phyloP scores from a whole-genome alignment of 202 grass and related monocot genomes.

The Zizania palustris region DNA sequence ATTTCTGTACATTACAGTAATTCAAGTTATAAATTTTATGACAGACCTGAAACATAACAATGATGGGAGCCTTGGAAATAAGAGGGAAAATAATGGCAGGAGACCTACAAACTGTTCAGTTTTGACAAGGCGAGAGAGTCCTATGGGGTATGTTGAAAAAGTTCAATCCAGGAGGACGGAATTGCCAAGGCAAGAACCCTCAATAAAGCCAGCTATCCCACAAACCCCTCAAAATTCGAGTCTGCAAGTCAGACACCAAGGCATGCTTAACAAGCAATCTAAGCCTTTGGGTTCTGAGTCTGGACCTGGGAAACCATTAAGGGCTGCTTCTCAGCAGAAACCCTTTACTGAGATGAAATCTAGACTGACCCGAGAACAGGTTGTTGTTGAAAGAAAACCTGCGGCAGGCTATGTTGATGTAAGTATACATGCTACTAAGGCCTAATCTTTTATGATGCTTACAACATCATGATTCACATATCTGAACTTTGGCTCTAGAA shows the following conservation, averaged over 20 bases:
- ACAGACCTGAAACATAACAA: constrained; percentile 65
- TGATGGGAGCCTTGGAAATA: constrained; percentile 39
- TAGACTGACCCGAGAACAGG: constrained; percentile 46
- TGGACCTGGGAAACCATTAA: constrained; percentile 54
- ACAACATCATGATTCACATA: constrained; percentile 14
- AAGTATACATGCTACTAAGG: constrained; percentile 51
- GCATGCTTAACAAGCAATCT: constrained; percentile 50
- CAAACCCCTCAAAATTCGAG: constrained; percentile 41
- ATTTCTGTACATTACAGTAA: constrained; percentile 4
- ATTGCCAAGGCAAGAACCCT: constrained; percentile 43
- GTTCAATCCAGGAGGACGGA: constrained; percentile 48
- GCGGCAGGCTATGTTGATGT: constrained; percentile 58
- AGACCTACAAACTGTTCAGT: constrained; percentile 37
- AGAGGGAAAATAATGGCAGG: constrained; percentile 40
- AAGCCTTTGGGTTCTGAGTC: constrained; percentile 46
- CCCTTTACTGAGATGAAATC: constrained; percentile 39
- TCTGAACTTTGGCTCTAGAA: constrained; percentile 48
- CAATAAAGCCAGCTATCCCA: constrained; percentile 50
- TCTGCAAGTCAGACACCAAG: constrained; percentile 55
- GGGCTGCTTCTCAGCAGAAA: constrained; percentile 45
- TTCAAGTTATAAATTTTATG: constrained; percentile 12
- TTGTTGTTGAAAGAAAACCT: constrained; percentile 48
- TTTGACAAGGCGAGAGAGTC: constrained; percentile 43
- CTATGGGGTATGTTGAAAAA: constrained; percentile 34
- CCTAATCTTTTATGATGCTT: constrained; percentile 14